Evolutionary conservation across 169 alveolate genomes (phyloP), one percentile per base, ranked within the genome.

Genomic region (Plasmodium coatneyi): DNA sequence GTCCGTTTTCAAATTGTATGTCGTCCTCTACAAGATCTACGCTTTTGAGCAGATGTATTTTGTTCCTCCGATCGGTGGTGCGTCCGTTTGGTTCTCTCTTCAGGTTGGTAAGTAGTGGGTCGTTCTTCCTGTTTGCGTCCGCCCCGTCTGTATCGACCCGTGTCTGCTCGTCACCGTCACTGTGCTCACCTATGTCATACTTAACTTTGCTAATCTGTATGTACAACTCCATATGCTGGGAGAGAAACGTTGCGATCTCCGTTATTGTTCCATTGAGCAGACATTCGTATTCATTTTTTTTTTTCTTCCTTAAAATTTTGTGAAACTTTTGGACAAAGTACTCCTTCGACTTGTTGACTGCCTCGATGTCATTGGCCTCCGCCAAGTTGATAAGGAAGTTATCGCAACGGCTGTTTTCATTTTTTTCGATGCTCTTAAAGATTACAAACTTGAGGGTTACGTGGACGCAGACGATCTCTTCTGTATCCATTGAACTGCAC

Each of bases 241-340:
- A 74, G n/a, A 86, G 32, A 54, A 86, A 86, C 16, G 66, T 86
- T 12, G 93, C 93, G 14, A 86, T 56, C 32, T 86, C 93, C 22
- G 84, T 86, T 86, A 86, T 41, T 12, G 93, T 86, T 9, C 93
- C 93, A 25, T 76, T 86, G 34, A 86, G 34, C 25, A 86, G 28
- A 86, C 93, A 86, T 70, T 86, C 93, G 43, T 86, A 86, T 86
- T 86, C 93, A 76, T 86, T 86, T 86, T 34, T 86, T 36, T 76
- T 86, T 54, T n/a, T 74, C 66, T 86, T 76, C 66, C 52, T 46
- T 54, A 86, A 52, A 49, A 86, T 32, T 30, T 49, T 19, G 14
- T 86, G 93, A 54, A 86, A 49, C 34, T 86, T 86, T 76, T 86
- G 78, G 28, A 86, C 54, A 36, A 86, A 86, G 54, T 86, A 86